A percentile compares a stretch with the other conserved stretches of the same genome.
Evolutionary conservation across 2,329 filamentous ascomycete genomes (phyloP).

Genomic region (Akanthomyces lecanii): DNA sequence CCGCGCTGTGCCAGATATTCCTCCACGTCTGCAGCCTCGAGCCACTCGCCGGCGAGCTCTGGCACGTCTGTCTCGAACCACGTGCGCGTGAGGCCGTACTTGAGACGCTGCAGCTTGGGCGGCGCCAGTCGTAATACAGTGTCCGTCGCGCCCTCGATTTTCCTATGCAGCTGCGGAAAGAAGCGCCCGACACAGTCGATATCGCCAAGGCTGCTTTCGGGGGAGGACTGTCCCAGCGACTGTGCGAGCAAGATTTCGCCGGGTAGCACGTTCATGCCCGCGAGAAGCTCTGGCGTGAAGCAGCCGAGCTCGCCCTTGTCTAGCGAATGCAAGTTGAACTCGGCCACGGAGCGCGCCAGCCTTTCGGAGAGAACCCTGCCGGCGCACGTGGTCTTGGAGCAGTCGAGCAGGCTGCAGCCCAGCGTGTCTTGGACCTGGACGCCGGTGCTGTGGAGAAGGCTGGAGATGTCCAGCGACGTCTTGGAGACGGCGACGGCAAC

Average conservation of each 20-base stretch:
- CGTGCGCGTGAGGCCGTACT: conserved; percentile 15
- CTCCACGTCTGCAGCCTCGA: conserved; percentile 14
- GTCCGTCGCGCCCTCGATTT: conserved; percentile 6
- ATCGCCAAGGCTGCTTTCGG: background rate
- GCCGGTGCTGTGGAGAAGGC: conserved; percentile 13
- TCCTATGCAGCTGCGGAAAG: conserved; percentile 12
- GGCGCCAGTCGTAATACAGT: conserved; percentile 11
- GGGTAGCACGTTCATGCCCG: conserved; percentile 2
- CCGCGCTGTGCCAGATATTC: conserved; percentile 15
- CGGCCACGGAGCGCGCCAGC: background rate
- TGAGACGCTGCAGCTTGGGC: conserved; percentile 12
- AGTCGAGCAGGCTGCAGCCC: conserved; percentile 10
- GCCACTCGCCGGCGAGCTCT: conserved; percentile 12
- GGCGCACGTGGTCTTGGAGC: background rate
- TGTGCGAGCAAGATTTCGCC: conserved; percentile 13
- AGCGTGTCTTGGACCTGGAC: conserved; percentile 15
- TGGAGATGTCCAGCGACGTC: conserved; percentile 12
- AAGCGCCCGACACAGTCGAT: background rate
- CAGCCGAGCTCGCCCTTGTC: background rate
- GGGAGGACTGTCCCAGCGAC: background rate
- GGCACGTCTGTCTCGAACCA: conserved; percentile 15
- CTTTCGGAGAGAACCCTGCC: background rate
- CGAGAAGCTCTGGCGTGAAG: conserved; percentile 7
- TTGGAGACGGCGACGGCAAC: conserved; percentile 7
- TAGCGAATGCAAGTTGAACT: background rate